Evolutionary conservation across 768 basidiomycete species (phyloP), one percentile per base, ranked within the genome.

Genomic region (Amanita inopinata): DNA sequence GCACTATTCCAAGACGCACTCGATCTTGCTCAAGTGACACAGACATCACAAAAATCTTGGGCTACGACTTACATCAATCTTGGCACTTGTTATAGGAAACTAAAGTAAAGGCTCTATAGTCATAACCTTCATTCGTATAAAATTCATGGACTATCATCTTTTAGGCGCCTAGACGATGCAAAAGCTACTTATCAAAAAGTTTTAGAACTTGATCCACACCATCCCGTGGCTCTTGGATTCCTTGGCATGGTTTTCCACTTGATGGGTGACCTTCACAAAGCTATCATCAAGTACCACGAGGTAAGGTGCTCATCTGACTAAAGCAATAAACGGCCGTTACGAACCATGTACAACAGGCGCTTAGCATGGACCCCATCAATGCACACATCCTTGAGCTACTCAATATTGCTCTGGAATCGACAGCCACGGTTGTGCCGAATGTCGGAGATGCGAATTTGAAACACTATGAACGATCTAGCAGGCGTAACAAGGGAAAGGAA

Each of bases 281-380:
- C 94, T 2, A 92, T 99, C 50, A 64, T 89, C 27, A 82, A 80
- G 47, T 98, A 96, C 51, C 96, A 99, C 56, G 88, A 93, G 67
- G 93, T 91, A 41, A 28, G n/a, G n/a, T n/a, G n/a, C n/a, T n/a
- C n/a, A n/a, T n/a, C n/a, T n/a, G n/a, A n/a, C n/a, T n/a, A n/a
- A n/a, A n/a, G n/a, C n/a, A n/a, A n/a, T n/a, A n/a, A n/a, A n/a
- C n/a, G n/a, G n/a, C n/a, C n/a, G n/a, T n/a, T n/a, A n/a, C n/a
- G n/a, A n/a, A n/a, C n/a, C n/a, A n/a, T n/a, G n/a, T n/a, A n/a
- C n/a, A 33, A 31, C 50, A 86, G 82, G 80, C 86, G 0, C 62
- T 92, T 38, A 83, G 83, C 53, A 68, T 90, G 48, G 83, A 89
- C 53, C 87, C 86, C 6, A 81, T 87, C 46, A 90, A 92, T 51